These are phyloP conservation scores for Nepenthes alata DNA, from an alignment of 179 eudicot genomes.

Conservation along the genomic window DNA sequence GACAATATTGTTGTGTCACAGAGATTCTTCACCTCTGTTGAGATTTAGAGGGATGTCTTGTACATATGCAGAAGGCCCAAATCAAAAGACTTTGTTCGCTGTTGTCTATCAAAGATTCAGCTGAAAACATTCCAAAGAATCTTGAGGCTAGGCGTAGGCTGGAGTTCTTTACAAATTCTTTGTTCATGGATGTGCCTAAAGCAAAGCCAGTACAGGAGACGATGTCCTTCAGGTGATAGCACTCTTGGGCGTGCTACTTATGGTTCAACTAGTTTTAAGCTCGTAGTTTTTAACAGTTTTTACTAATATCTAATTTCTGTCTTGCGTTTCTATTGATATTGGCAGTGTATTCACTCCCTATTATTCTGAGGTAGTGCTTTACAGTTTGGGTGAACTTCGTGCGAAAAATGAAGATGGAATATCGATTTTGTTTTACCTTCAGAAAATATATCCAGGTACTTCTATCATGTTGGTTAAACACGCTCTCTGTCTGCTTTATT, in stretches of 20 bases:
- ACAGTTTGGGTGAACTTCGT: slow-evolving; percentile 69
- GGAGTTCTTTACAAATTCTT: slow-evolving; percentile 83
- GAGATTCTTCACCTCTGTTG: not conserved
- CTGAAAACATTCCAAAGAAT: slow-evolving; percentile 68
- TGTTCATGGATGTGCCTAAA: slow-evolving; percentile 85
- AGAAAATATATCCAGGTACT: slow-evolving; percentile 95
- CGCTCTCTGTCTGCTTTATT: not conserved
- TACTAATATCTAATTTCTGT: not conserved
- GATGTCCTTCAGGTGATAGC: slow-evolving; percentile 73
- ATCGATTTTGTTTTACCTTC: slow-evolving; percentile 85
- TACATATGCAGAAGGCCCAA: slow-evolving; percentile 52
- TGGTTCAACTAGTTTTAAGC: not conserved
- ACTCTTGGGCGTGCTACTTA: not conserved
- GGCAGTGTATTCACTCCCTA: slow-evolving; percentile 98
- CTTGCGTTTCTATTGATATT: slow-evolving; percentile 1
- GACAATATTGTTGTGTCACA: not conserved
- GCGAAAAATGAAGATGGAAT: slow-evolving; percentile 96
- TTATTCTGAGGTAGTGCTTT: slow-evolving; percentile 85
- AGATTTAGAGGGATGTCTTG: not conserved
- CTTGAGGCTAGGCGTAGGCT: slow-evolving; percentile 90
- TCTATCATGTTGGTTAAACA: not conserved
- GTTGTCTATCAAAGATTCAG: slow-evolving; percentile 86
- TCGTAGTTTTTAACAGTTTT: not conserved
- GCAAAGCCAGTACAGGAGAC: slow-evolving; percentile 75
- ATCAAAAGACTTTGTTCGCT: slow-evolving; percentile 74